Evolutionary conservation across 106 monocot species (phyloP).

Genomic region (Gastrodia elata): DNA sequence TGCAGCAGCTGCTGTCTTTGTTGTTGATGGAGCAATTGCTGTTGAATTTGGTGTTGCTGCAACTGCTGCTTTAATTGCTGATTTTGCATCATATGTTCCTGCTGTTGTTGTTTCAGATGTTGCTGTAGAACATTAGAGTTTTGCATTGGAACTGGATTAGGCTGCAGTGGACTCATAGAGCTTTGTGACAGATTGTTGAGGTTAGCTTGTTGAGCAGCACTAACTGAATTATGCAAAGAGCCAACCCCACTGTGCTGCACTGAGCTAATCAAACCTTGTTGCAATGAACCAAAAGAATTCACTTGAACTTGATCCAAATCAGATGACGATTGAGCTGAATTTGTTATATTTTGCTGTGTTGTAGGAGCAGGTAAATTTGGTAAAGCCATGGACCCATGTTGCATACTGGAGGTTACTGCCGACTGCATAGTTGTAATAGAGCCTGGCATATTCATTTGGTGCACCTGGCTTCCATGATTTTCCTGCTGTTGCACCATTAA

Average conservation of each 20-base stretch:
- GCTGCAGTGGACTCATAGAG: constrained; percentile 31
- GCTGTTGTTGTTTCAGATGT: constrained; percentile 48
- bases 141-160: constrained; percentile 33
- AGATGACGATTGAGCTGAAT: constrained; percentile 23
- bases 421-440: constrained; percentile 35
- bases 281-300: constrained; percentile 43
- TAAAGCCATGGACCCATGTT: constrained; percentile 40
- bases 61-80: constrained; percentile 46
- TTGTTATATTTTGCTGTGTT: constrained; percentile 37
- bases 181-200: constrained; percentile 31
- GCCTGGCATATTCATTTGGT: constrained; percentile 41
- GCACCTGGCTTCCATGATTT: constrained; percentile 43
- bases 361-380: constrained; percentile 25
- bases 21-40: constrained; percentile 42
- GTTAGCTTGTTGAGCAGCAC: constrained; percentile 32
- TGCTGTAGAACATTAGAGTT: constrained; percentile 42
- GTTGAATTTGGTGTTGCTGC: constrained; percentile 42
- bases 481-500: constrained; percentile 41
- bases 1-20: constrained; percentile 33
- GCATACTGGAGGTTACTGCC: constrained; percentile 23
- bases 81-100: constrained; percentile 24
- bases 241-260: constrained; percentile 41
- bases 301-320: constrained; percentile 35
- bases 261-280: constrained; percentile 35
- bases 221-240: constrained; percentile 37